phyloP scores from a whole-genome alignment of 352 stramenopile species.

The Elongisporangium senticosum region DNA sequence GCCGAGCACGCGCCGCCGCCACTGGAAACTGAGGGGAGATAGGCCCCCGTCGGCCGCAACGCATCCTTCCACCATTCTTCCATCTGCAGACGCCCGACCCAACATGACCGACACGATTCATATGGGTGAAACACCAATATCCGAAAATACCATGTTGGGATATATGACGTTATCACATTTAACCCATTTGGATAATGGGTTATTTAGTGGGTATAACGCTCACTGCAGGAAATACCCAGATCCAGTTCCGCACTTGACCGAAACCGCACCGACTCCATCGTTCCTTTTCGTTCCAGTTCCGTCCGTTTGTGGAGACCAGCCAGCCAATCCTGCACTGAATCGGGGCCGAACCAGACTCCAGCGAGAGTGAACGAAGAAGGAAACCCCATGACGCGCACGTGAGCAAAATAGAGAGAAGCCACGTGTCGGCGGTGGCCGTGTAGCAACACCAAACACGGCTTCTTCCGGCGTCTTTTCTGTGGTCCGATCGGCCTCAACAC shows the following conservation, averaged over 20 bases:
- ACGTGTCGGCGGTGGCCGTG: not conserved
- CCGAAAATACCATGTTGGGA: not conserved
- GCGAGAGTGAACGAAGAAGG: not conserved
- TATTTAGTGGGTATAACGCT: not conserved
- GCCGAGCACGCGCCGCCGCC: constrained; percentile 1
- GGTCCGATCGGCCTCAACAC: not conserved
- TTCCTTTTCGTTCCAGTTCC: not conserved
- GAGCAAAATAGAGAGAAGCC: not conserved
- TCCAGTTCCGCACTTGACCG: not conserved
- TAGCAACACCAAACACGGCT: not conserved
- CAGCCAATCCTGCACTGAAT: not conserved
- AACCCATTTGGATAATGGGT: not conserved
- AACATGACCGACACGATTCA: not conserved
- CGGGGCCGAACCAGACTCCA: not conserved
- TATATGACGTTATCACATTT: not conserved
- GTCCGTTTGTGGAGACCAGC: not conserved
- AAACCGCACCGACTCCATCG: not conserved
- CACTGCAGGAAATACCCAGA: not conserved
- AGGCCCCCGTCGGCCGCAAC: not conserved
- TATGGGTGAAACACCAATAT: not conserved
- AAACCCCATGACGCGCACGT: not conserved
- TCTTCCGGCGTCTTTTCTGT: not conserved
- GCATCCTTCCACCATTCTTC: not conserved
- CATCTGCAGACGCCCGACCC: not conserved
- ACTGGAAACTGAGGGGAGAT: not conserved